A percentile compares a stretch with the other conserved stretches of the same genome.
Evolutionary conservation across 768 basidiomycete genomes (phyloP).

Genomic region (Lactarius quietus): DNA sequence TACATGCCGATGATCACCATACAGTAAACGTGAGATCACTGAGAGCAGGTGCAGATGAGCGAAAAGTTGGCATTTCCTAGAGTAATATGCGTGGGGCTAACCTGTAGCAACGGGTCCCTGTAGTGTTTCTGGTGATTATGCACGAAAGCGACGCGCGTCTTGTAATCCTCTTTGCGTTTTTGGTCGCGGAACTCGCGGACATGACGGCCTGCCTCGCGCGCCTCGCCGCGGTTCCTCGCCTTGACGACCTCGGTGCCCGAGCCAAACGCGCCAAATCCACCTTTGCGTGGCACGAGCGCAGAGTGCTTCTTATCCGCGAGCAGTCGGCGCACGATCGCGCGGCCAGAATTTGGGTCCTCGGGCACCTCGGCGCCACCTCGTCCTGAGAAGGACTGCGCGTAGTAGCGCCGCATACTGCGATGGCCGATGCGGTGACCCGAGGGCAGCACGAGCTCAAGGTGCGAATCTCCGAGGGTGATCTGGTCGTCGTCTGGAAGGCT

Average conservation of each 20-base stretch:
- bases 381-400: conserved; percentile 72
- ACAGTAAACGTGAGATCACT: conserved; percentile 18
- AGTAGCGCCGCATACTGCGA: conserved; percentile 80
- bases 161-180: conserved; percentile 74
- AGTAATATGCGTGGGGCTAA: conserved; percentile 25
- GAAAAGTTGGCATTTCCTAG: neutral
- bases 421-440: conserved; percentile 93
- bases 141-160: conserved; percentile 73
- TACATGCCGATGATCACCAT: neutral
- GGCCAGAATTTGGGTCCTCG: conserved; percentile 63
- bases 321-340: conserved; percentile 70
- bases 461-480: conserved; percentile 73
- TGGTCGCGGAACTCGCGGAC: conserved; percentile 82
- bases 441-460: conserved; percentile 87
- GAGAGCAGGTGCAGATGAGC: conserved; percentile 1
- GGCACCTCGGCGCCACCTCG: conserved; percentile 33
- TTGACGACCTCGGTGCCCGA: conserved; percentile 77
- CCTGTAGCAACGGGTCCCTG: conserved; percentile 67
- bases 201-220: conserved; percentile 85
- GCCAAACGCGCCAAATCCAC: conserved; percentile 86
- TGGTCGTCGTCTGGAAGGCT: conserved; percentile 43
- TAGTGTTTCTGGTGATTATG: conserved; percentile 88
- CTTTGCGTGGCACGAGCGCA: conserved; percentile 77
- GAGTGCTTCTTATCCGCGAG: conserved; percentile 83
- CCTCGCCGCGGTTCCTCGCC: conserved; percentile 93